Percentiles rank a stretch among this genome's conserved stretches.
phyloP scores from a whole-genome alignment of 2,329 filamentous ascomycete species.

The Nigrospora sphaerica region DNA sequence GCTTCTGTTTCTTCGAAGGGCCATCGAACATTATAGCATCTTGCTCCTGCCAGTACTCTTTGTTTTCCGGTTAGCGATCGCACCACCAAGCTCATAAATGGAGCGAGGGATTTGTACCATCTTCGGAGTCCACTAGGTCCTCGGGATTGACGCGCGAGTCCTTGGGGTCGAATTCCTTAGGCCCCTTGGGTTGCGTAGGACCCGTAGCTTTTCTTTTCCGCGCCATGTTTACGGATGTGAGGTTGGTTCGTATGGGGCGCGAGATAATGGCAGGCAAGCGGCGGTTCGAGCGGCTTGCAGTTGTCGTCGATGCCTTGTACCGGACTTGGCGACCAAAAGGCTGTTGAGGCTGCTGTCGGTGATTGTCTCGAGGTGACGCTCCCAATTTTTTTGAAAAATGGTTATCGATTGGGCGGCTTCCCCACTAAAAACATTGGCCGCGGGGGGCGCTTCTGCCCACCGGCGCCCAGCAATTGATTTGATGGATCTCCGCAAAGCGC shows the following conservation, averaged over 20 bases:
- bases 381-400: too few relatives aligned
- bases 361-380: too few relatives aligned
- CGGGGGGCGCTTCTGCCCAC: too few relatives aligned
- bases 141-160: constrained; percentile 60
- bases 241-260: neutral
- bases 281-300: too few relatives aligned
- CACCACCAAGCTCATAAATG: too few relatives aligned
- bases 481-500: too few relatives aligned
- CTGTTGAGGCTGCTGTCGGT: too few relatives aligned
- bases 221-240: constrained; percentile 34
- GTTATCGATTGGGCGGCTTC: too few relatives aligned
- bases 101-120: constrained; percentile 25
- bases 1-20: constrained; percentile 69
- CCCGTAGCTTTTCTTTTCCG: constrained; percentile 65
- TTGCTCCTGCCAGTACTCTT: constrained; percentile 76
- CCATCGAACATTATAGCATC: constrained; percentile 86
- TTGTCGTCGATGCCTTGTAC: too few relatives aligned
- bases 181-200: constrained; percentile 36
- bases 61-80: neutral
- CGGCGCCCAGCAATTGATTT: too few relatives aligned
- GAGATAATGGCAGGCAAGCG: neutral
- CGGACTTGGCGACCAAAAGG: too few relatives aligned
- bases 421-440: too few relatives aligned
- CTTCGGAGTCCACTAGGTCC: constrained; percentile 88
- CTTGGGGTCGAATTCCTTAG: constrained; percentile 45